Conservation (phyloP, 208 protist species). For the Wallacemonas collosoma region DNA sequence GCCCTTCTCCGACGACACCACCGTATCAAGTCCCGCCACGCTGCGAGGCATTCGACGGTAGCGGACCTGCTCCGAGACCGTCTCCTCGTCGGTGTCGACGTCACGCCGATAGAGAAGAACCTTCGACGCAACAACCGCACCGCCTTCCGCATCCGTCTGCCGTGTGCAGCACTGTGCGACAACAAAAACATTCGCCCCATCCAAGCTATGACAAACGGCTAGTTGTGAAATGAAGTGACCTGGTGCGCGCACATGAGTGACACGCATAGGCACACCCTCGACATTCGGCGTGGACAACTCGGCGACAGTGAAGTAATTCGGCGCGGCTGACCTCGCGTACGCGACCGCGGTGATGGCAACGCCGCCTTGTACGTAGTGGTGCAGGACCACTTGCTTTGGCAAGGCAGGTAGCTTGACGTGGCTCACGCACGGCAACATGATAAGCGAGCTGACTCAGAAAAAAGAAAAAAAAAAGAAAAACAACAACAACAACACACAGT, state of each 20-base stretch:
- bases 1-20: background rate
- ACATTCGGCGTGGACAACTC: conserved; percentile 41
- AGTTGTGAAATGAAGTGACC: conserved; percentile 27
- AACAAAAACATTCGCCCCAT: conserved; percentile 47
- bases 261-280: conserved; percentile 23
- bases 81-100: conserved; percentile 17
- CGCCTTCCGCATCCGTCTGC: background rate
- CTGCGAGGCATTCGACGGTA: conserved; percentile 53
- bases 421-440: conserved; percentile 37
- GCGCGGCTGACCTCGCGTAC: background rate
- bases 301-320: conserved; percentile 35
- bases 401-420: conserved; percentile 27
- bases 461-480: background rate
- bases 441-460: too few species aligned
- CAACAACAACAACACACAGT: background rate
- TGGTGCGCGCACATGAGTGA: conserved; percentile 40
- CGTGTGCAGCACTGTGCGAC: conserved; percentile 44
- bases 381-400: conserved; percentile 28
- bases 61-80: conserved; percentile 22
- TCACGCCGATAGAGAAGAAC: conserved; percentile 51
- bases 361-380: conserved; percentile 33
- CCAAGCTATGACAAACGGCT: conserved; percentile 26
- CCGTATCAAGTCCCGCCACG: conserved; percentile 30
- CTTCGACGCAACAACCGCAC: background rate
- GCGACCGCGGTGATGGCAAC: conserved; percentile 39